Base-by-base conservation (phyloP, 1,284 basidiomycete genomes). In the Phenoliferia sp. region DNA sequence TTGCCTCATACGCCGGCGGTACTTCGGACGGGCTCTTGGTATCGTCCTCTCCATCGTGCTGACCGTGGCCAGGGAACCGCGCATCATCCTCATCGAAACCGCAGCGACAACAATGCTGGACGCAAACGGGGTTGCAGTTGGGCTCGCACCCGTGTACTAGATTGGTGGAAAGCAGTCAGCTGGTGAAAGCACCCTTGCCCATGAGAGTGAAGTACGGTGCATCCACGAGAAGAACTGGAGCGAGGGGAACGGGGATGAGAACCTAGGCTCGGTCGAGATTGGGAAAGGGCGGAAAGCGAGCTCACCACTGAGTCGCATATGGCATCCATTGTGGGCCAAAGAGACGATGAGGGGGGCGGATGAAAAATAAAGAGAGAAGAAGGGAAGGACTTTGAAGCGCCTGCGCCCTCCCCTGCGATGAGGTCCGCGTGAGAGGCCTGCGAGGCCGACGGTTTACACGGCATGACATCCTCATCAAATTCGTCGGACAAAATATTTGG, bases 41-140 rank as follows among this genome's bases (percentile, higher is more conserved):
- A 12, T 36, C 57, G 4, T 1, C 34, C 9, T 26, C 35, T 12
- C n/a, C 10, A 22, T 26, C 59, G 26, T 19, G 7, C 16, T 57
- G 16, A 15, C 28, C 28, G 5, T 39, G 5, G 6, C 4, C 26
- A 4, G n/a, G 15, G 36, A 36, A 59, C 19, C 59, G 35, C 12
- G 3, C 15, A 12, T 59, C 59, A 6, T 59, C 59, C 59, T 59
- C 59, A 19, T 59, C 36, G 59, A 59, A 59, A 5, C 59, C 59
- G 28, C 59, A 59, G 3, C 33, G 5, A 28, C 59, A 59, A 39
- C 32, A 19, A 3, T 22, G 7, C n/a, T 44, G 32, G 36, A 32
- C 26, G n/a, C 59, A 59, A 2, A 39, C 33, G 35, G 59, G 59
- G 35, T 59, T 59, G 59, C 59, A 59, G 35, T 59, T 59, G 1